phyloP scores from a whole-genome alignment of 768 basidiomycete genomes.

The Atractiella rhizophila region DNA sequence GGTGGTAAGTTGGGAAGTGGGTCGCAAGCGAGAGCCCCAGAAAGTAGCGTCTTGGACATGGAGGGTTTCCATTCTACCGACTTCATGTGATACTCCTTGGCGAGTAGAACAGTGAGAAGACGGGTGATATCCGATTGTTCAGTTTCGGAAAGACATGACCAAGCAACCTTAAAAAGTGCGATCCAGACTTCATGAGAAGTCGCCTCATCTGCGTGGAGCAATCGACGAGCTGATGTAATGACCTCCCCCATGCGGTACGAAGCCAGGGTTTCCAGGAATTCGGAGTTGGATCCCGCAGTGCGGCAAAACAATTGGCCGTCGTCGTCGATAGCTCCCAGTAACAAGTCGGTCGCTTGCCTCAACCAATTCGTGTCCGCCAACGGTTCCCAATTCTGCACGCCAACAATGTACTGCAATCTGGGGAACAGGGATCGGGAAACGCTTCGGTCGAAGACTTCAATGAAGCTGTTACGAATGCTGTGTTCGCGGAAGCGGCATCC shows the following conservation, averaged over 20 bases:
- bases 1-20: conserved; percentile 68
- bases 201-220: conserved; percentile 53
- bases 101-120: conserved; percentile 65
- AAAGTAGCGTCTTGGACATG: conserved; percentile 68
- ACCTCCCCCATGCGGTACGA: conserved; percentile 25
- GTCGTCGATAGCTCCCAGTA: conserved; percentile 43
- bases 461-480: conserved; percentile 50
- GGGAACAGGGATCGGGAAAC: conserved; percentile 56
- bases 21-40: conserved; percentile 55
- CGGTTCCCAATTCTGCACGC: conserved; percentile 84
- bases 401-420: conserved; percentile 67
- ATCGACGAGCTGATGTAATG: conserved; percentile 50
- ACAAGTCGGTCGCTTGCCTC: conserved; percentile 61
- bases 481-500: conserved; percentile 69
- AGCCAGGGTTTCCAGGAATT: conserved; percentile 11
- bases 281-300: too few relatives aligned
- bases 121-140: conserved; percentile 74
- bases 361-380: conserved; percentile 85
- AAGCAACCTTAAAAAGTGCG: conserved; percentile 57
- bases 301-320: conserved; percentile 17
- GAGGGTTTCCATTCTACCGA: conserved; percentile 77
- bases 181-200: conserved; percentile 65
- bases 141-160: conserved; percentile 57
- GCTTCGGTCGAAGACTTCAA: conserved; percentile 69
- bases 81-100: conserved; percentile 75